Conservation (phyloP, 208 protist species). For the Leptomonas seymouri region DNA sequence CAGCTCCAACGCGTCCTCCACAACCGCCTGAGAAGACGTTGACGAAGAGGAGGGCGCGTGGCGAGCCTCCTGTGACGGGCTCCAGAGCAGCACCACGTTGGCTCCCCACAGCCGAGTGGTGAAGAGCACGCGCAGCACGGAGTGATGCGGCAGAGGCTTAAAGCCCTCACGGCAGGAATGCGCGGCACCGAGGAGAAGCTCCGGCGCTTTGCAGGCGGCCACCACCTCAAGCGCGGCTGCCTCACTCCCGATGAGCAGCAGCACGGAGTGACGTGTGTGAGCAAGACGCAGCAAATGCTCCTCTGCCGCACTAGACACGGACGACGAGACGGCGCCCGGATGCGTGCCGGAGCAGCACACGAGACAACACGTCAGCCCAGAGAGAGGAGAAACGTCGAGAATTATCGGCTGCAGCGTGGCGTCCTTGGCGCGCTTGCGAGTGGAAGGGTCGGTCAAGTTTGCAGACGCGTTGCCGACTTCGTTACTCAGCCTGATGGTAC, state of each 20-base stretch:
- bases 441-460: slow-evolving; percentile 13
- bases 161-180: slow-evolving; percentile 39
- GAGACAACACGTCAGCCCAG: slow-evolving; percentile 47
- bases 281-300: slow-evolving; percentile 74
- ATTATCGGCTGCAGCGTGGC: slow-evolving; percentile 56
- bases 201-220: slow-evolving; percentile 34
- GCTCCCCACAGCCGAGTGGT: slow-evolving; percentile 74
- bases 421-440: slow-evolving; percentile 24
- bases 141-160: slow-evolving; percentile 39
- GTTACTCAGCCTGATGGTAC: slow-evolving; percentile 59
- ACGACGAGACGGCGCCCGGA: slow-evolving; percentile 21
- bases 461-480: slow-evolving; percentile 20
- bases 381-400: slow-evolving; percentile 64
- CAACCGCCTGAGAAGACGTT: slow-evolving; percentile 16
- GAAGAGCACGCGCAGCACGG: slow-evolving; percentile 51
- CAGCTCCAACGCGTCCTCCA: slow-evolving; percentile 73
- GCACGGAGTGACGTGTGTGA: slow-evolving; percentile 54
- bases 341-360: slow-evolving; percentile 34
- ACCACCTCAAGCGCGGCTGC: slow-evolving; percentile 46
- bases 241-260: slow-evolving; percentile 71
- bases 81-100: slow-evolving; percentile 63
- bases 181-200: slow-evolving; percentile 42
- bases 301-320: slow-evolving; percentile 42
- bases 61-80: slow-evolving; percentile 35
- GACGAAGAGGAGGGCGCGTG: not conserved